Evolutionary conservation across 2,329 filamentous ascomycete genomes (phyloP), one percentile per base, ranked within the genome.

Genomic region (Nothophoma quercina): DNA sequence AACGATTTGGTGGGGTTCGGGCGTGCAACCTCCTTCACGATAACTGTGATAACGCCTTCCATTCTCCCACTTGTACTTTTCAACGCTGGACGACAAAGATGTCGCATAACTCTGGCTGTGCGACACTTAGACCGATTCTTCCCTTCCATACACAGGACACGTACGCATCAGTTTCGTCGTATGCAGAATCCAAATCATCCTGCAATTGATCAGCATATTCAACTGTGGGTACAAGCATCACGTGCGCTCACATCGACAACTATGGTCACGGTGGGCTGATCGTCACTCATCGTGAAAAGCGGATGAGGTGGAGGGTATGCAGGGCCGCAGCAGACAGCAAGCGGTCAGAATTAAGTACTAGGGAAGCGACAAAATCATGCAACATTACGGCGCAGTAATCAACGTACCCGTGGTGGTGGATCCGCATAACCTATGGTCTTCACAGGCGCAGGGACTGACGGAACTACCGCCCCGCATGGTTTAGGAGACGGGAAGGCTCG

Each of bases 21-120:
- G 38, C 18, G 25, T 30, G 25, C 39, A 21, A 47, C 46, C 46
- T 43, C 71, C 71, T 47, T 73, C 71, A 22, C 69, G 60, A 44
- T 72, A 74, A 2, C 65, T 67, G 46, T 74, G 70, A 52, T 75
- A 74, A 35, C 66, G 65, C 2, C 72, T 59, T 2, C 72, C 72
- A 51, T 75, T 74, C 48, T 74, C 71, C 47, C 70, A 70, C 18
- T 67, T 59, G 56, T 73, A 71, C 48, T 68, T 44, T 25, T 70
- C 59, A 34, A 72, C 69, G 36, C 69, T 71, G 13, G 70, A 73
- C 3, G 67, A 67, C 12, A 73, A 58, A 13, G 69, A 50, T 19
- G 46, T 50, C 16, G 32, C 46, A 34, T 50, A 50, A n/a, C 46
- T 50, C 25, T 40, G 40, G 13, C 46, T 50, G 15, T 8, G n/a